A percentile compares a stretch with the other conserved stretches of the same genome.
Conservation (phyloP, 139 green algal species). For the Chloropicon primus region DNA sequence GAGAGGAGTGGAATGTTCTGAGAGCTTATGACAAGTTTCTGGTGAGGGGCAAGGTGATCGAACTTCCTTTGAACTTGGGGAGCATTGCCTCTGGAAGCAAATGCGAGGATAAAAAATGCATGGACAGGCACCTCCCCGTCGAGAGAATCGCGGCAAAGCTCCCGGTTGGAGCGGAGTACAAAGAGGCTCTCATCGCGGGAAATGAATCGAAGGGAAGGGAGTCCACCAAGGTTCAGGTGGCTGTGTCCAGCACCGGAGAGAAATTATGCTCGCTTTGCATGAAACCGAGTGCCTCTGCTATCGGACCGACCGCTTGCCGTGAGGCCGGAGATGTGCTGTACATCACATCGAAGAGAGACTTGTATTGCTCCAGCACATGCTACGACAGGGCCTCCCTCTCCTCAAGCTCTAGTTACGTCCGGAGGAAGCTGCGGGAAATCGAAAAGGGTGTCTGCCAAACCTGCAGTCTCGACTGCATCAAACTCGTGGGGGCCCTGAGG, state of each 20-base stretch:
- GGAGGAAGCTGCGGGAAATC: constrained; percentile 44
- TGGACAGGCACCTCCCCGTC: background rate
- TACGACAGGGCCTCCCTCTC: constrained; percentile 42
- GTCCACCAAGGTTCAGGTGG: background rate
- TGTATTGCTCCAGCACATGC: constrained; percentile 40
- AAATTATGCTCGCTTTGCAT: background rate
- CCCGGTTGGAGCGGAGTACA: background rate
- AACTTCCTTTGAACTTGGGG: background rate
- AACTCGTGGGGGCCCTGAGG: constrained; percentile 25
- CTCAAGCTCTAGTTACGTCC: constrained; percentile 29
- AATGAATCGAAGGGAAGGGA: background rate
- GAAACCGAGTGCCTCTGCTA: too few species aligned
- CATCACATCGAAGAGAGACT: background rate
- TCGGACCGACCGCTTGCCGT: too few species aligned
- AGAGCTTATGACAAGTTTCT: background rate
- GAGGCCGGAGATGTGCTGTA: background rate
- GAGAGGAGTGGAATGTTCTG: background rate
- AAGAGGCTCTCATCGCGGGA: background rate
- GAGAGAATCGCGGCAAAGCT: background rate
- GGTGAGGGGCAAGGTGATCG: background rate
- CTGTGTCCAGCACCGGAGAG: background rate
- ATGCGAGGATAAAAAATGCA: background rate
- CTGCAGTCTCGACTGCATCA: constrained; percentile 53
- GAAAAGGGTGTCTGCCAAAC: constrained; percentile 52
- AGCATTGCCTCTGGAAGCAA: background rate